Percentiles rank a stretch among this genome's conserved stretches.
phyloP scores from a whole-genome alignment of 441 rosid species.

The Isatis lusitanica region DNA sequence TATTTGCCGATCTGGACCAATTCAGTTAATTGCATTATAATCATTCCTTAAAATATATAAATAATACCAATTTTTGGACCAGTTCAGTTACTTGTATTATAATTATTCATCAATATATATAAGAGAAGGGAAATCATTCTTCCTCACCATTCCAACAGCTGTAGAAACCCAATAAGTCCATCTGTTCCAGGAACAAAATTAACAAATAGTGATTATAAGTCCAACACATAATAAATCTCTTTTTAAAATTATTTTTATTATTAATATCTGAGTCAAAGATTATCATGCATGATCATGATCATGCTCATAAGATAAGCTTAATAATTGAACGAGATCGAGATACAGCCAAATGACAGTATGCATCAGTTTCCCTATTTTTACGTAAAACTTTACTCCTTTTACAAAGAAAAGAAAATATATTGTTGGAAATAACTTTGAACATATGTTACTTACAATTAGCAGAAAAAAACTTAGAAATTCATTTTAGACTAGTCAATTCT shows the following conservation, averaged over 20 bases:
- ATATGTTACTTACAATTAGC: neutral
- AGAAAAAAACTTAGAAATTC: neutral
- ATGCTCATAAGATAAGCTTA: neutral
- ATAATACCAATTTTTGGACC: neutral
- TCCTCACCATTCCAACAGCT: conserved; percentile 59
- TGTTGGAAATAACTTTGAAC: neutral
- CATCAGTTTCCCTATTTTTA: neutral
- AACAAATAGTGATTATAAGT: neutral
- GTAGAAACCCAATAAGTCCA: conserved; percentile 59
- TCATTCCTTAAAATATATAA: neutral
- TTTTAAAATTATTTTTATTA: neutral
- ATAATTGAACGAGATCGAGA: neutral
- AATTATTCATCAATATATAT: neutral
- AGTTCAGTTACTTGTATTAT: neutral
- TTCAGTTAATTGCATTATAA: neutral
- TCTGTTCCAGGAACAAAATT: conserved; percentile 49
- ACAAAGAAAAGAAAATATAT: neutral
- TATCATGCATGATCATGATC: conserved; percentile 23
- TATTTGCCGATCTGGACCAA: neutral
- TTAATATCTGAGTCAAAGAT: neutral
- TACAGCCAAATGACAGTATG: conserved; percentile 9
- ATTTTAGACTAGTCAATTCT: neutral
- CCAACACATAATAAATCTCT: neutral
- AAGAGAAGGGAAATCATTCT: neutral
- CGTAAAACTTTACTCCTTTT: neutral